Conservation (phyloP, 768 basidiomycete species). For the Lentinula sp. region DNA sequence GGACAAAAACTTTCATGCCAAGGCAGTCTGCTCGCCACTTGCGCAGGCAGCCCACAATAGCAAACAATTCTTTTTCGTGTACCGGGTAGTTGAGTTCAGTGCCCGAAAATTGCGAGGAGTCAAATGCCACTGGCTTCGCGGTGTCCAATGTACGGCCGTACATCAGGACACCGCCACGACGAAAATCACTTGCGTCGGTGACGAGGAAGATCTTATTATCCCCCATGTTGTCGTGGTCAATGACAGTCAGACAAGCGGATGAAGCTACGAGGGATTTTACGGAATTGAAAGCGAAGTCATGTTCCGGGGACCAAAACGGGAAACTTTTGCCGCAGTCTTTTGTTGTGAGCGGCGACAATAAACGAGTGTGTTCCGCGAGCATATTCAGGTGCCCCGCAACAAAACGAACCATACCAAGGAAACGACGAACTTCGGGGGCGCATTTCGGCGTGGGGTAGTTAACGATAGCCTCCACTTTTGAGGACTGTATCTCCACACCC, state of each 20-base stretch:
- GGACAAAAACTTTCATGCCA: conserved; percentile 14
- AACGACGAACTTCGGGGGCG: conserved; percentile 11
- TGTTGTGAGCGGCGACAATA: conserved; percentile 13
- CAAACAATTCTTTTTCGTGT: conserved; percentile 22
- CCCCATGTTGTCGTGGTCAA: conserved; percentile 23
- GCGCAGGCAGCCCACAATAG: conserved; percentile 19
- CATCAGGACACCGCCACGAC: too few relatives aligned
- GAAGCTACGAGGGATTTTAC: conserved; percentile 22
- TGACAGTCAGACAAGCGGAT: conserved; percentile 19
- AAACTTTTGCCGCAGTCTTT: conserved; percentile 11
- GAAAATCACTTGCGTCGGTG: conserved; percentile 19
- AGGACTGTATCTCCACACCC: conserved; percentile 14
- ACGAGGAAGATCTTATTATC: conserved; percentile 25
- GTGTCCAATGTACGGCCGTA: conserved; percentile 17
- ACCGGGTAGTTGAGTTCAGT: conserved; percentile 22
- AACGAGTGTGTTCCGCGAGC: conserved; percentile 10
- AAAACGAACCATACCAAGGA: conserved; percentile 18
- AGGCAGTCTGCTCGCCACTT: conserved; percentile 15
- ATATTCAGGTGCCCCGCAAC: conserved; percentile 12
- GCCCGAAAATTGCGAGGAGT: conserved; percentile 17
- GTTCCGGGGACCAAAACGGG: conserved; percentile 14
- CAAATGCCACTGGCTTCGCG: conserved; percentile 22
- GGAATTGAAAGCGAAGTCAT: conserved; percentile 19
- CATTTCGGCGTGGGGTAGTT: conserved; percentile 16
- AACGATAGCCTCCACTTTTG: conserved; percentile 14